Evolutionary conservation across 2,329 filamentous ascomycete species (phyloP).

Genomic region (Thielaviopsis ethacetica): DNA sequence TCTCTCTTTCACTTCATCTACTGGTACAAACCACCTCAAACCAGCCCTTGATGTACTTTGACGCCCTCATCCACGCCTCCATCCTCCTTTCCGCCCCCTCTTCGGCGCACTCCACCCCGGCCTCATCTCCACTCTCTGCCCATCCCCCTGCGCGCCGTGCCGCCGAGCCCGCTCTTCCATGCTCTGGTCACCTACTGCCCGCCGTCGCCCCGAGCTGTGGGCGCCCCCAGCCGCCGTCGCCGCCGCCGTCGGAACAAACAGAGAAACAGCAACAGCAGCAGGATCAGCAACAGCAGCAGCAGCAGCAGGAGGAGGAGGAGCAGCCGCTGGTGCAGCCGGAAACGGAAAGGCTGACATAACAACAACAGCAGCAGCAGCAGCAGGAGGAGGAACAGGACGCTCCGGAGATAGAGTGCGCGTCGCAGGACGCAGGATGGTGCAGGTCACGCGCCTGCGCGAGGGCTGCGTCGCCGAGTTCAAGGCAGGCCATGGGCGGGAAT

Average conservation of each 20-base stretch:
- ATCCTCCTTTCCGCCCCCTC: neutral
- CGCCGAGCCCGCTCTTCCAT: neutral
- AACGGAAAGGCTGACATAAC: no score
- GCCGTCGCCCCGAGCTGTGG: neutral
- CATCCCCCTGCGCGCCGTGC: no score
- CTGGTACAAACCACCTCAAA: no score
- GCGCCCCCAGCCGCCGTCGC: no score
- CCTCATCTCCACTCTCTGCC: neutral
- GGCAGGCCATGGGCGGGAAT: conserved; percentile 54
- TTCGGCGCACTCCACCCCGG: neutral
- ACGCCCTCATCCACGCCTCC: neutral
- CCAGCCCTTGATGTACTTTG: neutral
- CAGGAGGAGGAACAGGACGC: no score
- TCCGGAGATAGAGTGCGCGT: no score
- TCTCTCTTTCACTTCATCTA: no score
- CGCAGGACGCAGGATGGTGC: conserved; percentile 36
- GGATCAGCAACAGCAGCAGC: neutral
- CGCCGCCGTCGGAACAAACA: neutral
- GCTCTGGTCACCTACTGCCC: neutral
- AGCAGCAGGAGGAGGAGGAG: conserved; percentile 16
- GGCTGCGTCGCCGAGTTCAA: conserved; percentile 54
- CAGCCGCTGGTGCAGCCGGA: conserved; percentile 29
- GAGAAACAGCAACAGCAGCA: neutral
- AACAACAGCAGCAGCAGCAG: no score
- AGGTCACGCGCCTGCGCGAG: conserved; percentile 57